Percentiles rank a stretch among this genome's conserved stretches.
Evolutionary conservation across 768 basidiomycete genomes (phyloP).

Genomic region (Clitopilus hobsonii): DNA sequence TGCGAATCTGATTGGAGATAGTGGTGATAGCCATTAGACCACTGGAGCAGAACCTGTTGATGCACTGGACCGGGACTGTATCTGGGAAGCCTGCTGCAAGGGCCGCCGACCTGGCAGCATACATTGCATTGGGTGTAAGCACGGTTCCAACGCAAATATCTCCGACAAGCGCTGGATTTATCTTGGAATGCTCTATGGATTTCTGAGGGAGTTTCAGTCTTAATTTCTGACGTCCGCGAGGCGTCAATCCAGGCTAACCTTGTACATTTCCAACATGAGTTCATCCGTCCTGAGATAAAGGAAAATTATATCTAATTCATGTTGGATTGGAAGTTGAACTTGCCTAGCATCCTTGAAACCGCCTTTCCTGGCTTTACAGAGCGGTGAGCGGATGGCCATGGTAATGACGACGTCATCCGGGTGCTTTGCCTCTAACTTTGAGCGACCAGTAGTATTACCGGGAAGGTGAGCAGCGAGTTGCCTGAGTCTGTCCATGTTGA

Average conservation of each 20-base stretch:
- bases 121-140: conserved; percentile 57
- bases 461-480: conserved; percentile 61
- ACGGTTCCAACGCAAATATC: conserved; percentile 83
- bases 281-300: conserved; percentile 58
- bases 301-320: conserved; percentile 9
- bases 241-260: conserved; percentile 39
- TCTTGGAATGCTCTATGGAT: conserved; percentile 48
- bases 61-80: conserved; percentile 64
- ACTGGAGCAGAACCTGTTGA: conserved; percentile 82
- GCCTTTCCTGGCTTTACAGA: conserved; percentile 76
- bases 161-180: conserved; percentile 63
- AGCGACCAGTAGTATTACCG: conserved; percentile 30
- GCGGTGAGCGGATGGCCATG: conserved; percentile 71
- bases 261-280: conserved; percentile 77
- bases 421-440: conserved; percentile 45
- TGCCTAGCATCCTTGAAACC: conserved; percentile 68
- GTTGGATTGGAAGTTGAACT: neutral
- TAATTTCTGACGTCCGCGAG: neutral
- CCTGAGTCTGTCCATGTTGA: conserved; percentile 57
- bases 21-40: conserved; percentile 82
- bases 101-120: conserved; percentile 69
- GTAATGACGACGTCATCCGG: conserved; percentile 82
- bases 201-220: conserved; percentile 35
- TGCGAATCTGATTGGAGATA: conserved; percentile 71
- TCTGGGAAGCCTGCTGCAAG: conserved; percentile 81